These are phyloP conservation scores for Allium cepa DNA, from an alignment of 106 monocot species.

Conservation along the genomic window DNA sequence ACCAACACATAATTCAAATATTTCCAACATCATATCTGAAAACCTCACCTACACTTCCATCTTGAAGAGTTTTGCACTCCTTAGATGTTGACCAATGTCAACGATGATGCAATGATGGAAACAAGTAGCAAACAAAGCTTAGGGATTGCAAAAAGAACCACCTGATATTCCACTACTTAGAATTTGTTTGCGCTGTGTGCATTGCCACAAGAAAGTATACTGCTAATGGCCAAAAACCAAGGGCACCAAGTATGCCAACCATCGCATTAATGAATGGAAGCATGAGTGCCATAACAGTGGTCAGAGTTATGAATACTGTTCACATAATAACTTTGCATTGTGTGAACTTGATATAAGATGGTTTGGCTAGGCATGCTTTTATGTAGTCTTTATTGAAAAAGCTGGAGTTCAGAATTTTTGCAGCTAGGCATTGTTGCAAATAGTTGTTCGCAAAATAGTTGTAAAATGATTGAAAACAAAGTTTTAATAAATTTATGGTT, in stretches of 20 bases:
- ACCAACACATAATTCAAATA: too few relatives aligned
- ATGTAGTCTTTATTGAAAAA: conserved; percentile 19
- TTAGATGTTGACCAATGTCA: too few relatives aligned
- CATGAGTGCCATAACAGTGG: conserved; percentile 10
- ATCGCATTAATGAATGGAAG: conserved; percentile 31
- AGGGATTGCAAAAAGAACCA: too few relatives aligned
- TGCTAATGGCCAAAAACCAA: conserved; percentile 23
- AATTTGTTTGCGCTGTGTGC: conserved; percentile 12
- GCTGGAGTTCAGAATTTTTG: conserved; percentile 14
- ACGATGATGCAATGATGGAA: too few relatives aligned
- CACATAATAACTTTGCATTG: conserved; percentile 22
- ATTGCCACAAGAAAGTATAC: conserved; percentile 25
- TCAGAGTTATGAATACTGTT: conserved; percentile 8
- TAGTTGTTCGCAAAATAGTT: too few relatives aligned
- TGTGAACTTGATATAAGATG: conserved; percentile 10
- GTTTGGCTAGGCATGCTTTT: conserved; percentile 6
- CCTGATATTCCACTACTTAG: background rate
- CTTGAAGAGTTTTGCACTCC: too few relatives aligned
- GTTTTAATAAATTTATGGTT: too few relatives aligned
- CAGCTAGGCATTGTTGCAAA: conserved; percentile 9
- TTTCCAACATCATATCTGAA: too few relatives aligned
- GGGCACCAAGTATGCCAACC: conserved; percentile 18
- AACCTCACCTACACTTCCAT: too few relatives aligned
- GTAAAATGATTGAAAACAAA: too few relatives aligned
- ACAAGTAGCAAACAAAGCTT: too few relatives aligned